Conservation (phyloP, 148 eudicot genomes). For the Agrostemma githago region DNA sequence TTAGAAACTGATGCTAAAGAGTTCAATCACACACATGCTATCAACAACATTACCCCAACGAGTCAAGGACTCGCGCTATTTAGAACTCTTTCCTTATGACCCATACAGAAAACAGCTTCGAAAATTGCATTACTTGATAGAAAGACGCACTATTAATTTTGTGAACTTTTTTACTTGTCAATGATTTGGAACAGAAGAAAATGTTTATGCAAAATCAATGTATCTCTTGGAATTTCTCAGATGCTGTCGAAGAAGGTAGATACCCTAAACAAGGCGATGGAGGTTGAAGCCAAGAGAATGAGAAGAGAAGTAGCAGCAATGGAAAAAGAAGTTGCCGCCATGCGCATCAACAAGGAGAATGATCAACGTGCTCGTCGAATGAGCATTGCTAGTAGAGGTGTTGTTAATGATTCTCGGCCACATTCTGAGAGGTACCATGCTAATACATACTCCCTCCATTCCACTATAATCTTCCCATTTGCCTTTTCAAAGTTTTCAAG, state of each 20-base stretch:
- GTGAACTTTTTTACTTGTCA: neutral
- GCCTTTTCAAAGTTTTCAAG: too few species aligned
- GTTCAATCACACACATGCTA: too few species aligned
- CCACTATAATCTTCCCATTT: too few species aligned
- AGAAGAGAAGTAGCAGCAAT: constrained; percentile 72
- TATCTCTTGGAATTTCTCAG: constrained; percentile 30
- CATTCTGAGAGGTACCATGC: constrained; percentile 45
- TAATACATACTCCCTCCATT: neutral
- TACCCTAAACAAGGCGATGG: constrained; percentile 90
- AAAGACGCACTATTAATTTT: too few species aligned
- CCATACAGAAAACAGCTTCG: too few species aligned
- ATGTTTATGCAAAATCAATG: neutral
- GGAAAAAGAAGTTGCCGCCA: constrained; percentile 82
- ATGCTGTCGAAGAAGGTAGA: constrained; percentile 89
- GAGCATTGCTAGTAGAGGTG: constrained; percentile 45
- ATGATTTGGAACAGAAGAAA: neutral
- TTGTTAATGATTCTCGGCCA: constrained; percentile 42
- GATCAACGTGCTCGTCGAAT: constrained; percentile 51
- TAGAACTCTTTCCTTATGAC: too few species aligned
- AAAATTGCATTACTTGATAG: too few species aligned
- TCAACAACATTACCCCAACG: neutral
- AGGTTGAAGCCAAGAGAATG: constrained; percentile 82
- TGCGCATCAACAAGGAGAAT: constrained; percentile 55
- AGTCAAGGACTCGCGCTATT: too few species aligned
- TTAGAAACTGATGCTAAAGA: constrained; percentile 20